phyloP scores from a whole-genome alignment of 768 basidiomycete species.

The Daedaleopsis nitida region DNA sequence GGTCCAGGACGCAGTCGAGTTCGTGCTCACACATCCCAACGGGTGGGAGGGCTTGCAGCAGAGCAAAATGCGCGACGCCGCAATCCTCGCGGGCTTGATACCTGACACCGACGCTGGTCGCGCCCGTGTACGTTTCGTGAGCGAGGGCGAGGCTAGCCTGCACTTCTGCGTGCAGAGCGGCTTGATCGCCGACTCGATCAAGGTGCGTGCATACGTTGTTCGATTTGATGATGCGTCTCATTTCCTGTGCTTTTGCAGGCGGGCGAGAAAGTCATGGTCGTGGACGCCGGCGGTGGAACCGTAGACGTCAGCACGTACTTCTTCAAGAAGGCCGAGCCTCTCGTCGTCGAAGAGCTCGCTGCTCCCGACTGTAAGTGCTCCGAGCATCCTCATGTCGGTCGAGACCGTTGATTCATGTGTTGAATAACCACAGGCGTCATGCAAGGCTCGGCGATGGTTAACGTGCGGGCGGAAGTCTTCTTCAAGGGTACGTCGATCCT shows the following conservation, averaged over 20 bases:
- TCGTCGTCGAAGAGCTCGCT: slow-evolving; percentile 39
- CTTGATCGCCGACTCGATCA: slow-evolving; percentile 36
- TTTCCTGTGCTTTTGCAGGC: slow-evolving; percentile 7
- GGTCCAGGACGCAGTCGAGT: slow-evolving; percentile 45
- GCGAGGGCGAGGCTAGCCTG: slow-evolving; percentile 64
- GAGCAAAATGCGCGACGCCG: slow-evolving; percentile 54
- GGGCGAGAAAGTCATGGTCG: slow-evolving; percentile 42
- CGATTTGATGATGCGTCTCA: background rate
- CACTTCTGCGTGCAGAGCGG: slow-evolving; percentile 57
- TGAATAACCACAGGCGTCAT: slow-evolving; percentile 35
- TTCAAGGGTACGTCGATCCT: slow-evolving; percentile 33
- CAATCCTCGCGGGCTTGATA: slow-evolving; percentile 54
- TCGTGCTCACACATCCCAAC: slow-evolving; percentile 65
- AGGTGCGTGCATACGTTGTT: slow-evolving; percentile 29
- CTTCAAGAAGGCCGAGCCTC: slow-evolving; percentile 4
- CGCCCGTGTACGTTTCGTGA: slow-evolving; percentile 53
- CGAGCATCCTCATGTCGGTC: background rate
- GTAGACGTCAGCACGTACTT: slow-evolving; percentile 44
- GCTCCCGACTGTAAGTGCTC: slow-evolving; percentile 37
- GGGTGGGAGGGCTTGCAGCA: slow-evolving; percentile 69
- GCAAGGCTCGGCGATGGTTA: slow-evolving; percentile 44
- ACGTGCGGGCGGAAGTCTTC: slow-evolving; percentile 33
- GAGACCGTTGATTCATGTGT: background rate
- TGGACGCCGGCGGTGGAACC: slow-evolving; percentile 54
- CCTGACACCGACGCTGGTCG: slow-evolving; percentile 40